Evolutionary conservation across 169 alveolate genomes (phyloP), one percentile per base, ranked within the genome.

Genomic region (Babesia bovis): DNA sequence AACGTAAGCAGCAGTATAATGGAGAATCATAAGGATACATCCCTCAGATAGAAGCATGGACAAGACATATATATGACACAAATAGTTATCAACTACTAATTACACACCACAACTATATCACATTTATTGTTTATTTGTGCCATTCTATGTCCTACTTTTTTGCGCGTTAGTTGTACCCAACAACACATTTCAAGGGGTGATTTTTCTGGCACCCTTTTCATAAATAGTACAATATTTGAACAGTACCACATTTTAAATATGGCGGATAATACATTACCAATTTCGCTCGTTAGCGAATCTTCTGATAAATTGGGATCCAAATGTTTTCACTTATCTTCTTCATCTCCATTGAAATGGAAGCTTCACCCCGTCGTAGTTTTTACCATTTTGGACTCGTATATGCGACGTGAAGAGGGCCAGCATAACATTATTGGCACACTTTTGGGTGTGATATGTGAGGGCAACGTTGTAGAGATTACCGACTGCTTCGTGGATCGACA

Each of bases 401-500:
- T 94, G 75, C 81, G 97, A 47, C 85, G 96, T 17, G 95, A 94
- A 45, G 94, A 90, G 50, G 95, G 94, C 35, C 96, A 94, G 53
- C 90, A 89, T 44, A 90, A 90, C 70, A 96, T 93, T 35, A 91
- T 94, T 50, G 97, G 97, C 35, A 94, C 97, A 4, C 79, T 94
- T 32, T 75, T 94, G 69, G 97, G 97, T 5, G 82, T 91, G 1
- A 83, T 92, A 32, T 79, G 89, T 56, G 97, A 94, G 69, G 92
- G 96, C 26, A 92, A 91, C 65, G 77, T 89, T 35, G 89, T 94
- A 44, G 95, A 92, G 73, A 90, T 94, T 56, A 88, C 97, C n/a
- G 97, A 94, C 65, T 94, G 95, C 81, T 94, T 94, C 84, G 96
- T 92, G 21, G 97, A 94, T 61, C 66, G 95, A 25, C 96, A 94